Base-by-base conservation (phyloP, 805 yeast genomes). In the Candida arabinofermentans region DNA sequence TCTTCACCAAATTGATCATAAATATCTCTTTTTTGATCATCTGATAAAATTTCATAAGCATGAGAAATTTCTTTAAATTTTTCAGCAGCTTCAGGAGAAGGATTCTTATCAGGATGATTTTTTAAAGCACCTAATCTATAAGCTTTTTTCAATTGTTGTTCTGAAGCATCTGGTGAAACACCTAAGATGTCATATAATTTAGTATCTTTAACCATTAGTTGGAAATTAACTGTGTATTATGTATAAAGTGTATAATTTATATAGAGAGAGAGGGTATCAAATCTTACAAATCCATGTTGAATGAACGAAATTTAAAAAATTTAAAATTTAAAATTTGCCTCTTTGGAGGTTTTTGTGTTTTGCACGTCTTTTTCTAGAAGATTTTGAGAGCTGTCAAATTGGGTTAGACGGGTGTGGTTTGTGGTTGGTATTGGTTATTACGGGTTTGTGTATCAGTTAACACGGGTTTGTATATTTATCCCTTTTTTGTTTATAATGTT, bases 1-100 rank as follows among this genome's bases (percentile, higher is more conserved):
- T 89, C 97, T 63, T 83, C 84, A 65, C 99, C 99, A 60, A 78
- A 88, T 50, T 77, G 80, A 67, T 93, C 98, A 62, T 91, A 91
- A 3, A 83, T 55, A 27, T 83, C 86, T 71, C 98, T 86, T 72
- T 90, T 93, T 61, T 90, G 85, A 14, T 83, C 71, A 60, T 90
- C 97, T 10, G 87, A 76, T 49, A 91, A 72, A n/a, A 88, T 72
- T 66, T 91, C 98, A 62, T 91, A 75, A 6, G 97, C 96, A 46
- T 79, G 78, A 4, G 91, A 81, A 57, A 88, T 75, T 62, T 88
- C 96, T 67, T 91, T 91, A 67, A 91, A 91, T 69, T 86, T 89
- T 61, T 91, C 98, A 40, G 95, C 93, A 13, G 96, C 96, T 65
- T 90, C 98, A 40, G 85, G 89, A 14, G 83, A 73, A 43, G 88